Evolutionary conservation across 108 stramenopile genomes (phyloP), one percentile per base, ranked within the genome.

Genomic region (Nannochloropsis salina): DNA sequence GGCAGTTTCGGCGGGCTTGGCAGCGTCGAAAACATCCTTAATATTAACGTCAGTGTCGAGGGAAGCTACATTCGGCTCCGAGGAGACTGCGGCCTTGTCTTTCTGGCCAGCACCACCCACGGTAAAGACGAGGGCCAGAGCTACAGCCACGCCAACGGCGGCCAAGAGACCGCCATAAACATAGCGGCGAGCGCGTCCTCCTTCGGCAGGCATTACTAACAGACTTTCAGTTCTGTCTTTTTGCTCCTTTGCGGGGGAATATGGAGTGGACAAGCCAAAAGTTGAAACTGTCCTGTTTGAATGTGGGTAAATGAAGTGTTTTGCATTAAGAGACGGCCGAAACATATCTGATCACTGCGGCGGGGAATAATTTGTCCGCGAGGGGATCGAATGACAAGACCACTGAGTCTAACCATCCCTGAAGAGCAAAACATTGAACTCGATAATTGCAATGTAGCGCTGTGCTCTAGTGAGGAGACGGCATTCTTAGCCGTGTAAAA

Each of bases 41-140:
- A 74, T 74, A n/a, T 74, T 74, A 15, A 74, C 61, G n/a, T 74
- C 61, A 15, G 47, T 51, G 47, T 74, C 61, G 20, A 74, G 6
- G n/a, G 61, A n/a, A 2, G 61, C 61, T 1, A 74, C 61, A n/a
- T 15, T 74, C 20, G 20, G 15, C 61, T 74, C 61, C 20, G 61
- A 15, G 8, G n/a, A 1, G 20, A n/a, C 61, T 15, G 61, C 61
- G 20, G 15, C n/a, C 20, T 74, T n/a, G 15, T 74, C n/a, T 6
- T 74, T 74, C 61, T 74, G 61, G 61, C 61, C 61, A 8, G 61
- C 61, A 6, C 61, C 61, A n/a, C 61, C 61, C 61, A 74, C 61
- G 0, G 61, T 74, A 2, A 74, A 74, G 6, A 74, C 61, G 61
- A 74, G 61, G 61, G 61, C 61, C 20, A 74, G 61, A 74, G 61